Evolutionary conservation across 2,329 filamentous ascomycete genomes (phyloP).

Genomic region (Aspergillus terreus): DNA sequence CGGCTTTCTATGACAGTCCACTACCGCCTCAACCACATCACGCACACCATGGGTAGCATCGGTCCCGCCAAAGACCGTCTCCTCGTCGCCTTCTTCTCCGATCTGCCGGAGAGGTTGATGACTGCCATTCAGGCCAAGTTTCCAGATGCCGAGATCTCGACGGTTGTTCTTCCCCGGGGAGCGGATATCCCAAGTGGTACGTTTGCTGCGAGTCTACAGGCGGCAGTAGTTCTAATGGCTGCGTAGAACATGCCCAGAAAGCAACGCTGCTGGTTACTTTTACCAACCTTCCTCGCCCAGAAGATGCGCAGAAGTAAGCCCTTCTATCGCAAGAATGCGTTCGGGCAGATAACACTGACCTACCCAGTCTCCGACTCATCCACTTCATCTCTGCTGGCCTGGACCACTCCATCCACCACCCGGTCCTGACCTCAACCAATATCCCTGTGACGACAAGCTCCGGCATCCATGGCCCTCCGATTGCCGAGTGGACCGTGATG

Average conservation of each 20-base stretch:
- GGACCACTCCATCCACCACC: slow-evolving; percentile 52
- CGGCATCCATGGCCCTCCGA: slow-evolving; percentile 60
- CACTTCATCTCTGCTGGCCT: slow-evolving; percentile 58
- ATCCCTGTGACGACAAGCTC: slow-evolving; percentile 54
- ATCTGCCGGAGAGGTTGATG: slow-evolving; percentile 14
- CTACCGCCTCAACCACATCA: not conserved
- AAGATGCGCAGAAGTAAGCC: slow-evolving; percentile 25
- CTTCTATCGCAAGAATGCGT: too few species aligned
- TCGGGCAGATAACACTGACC: not conserved
- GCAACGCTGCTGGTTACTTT: slow-evolving; percentile 26
- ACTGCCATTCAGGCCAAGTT: slow-evolving; percentile 20
- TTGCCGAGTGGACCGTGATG: slow-evolving; percentile 64
- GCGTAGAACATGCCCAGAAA: slow-evolving; percentile 19
- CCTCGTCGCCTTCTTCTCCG: slow-evolving; percentile 19
- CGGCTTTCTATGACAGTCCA: not conserved
- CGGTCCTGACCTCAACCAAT: slow-evolving; percentile 50
- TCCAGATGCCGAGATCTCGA: slow-evolving; percentile 18
- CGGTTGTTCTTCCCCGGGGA: slow-evolving; percentile 10
- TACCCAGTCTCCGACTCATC: slow-evolving; percentile 44
- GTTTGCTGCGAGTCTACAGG: not conserved
- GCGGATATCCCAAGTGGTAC: slow-evolving; percentile 21
- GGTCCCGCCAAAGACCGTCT: slow-evolving; percentile 15
- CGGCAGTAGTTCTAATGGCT: not conserved
- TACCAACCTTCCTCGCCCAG: slow-evolving; percentile 20
- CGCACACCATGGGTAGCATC: slow-evolving; percentile 21